Conservation (phyloP, 805 yeast species). For the Sugiyamaella lignohabitans region DNA sequence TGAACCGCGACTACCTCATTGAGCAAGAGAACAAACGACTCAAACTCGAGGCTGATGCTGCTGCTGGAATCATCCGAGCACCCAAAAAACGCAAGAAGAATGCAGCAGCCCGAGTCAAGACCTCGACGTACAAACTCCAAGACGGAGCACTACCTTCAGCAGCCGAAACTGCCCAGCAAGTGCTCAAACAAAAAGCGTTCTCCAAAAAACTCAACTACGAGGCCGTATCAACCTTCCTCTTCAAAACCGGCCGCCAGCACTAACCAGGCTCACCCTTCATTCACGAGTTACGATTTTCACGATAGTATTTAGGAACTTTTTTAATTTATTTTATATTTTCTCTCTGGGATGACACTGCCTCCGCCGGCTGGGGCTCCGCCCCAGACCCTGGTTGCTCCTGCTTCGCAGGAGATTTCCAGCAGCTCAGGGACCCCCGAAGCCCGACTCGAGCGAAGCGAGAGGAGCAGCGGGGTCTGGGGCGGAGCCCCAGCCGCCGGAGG, state of each 20-base stretch:
- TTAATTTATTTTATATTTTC: not conserved
- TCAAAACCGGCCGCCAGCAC: slow-evolving; percentile 7
- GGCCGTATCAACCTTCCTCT: slow-evolving; percentile 49
- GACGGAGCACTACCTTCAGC: slow-evolving; percentile 48
- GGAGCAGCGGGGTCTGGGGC: too few species aligned
- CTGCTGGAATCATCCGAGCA: slow-evolving; percentile 66
- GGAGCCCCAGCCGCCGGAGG: too few species aligned
- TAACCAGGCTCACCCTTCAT: not conserved
- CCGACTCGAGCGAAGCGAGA: too few species aligned
- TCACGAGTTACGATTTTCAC: not conserved
- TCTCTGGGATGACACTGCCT: not conserved
- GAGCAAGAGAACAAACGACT: slow-evolving; percentile 81
- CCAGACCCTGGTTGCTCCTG: not conserved
- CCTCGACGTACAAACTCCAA: slow-evolving; percentile 11
- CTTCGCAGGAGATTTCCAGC: not conserved
- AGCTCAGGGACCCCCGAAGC: too few species aligned
- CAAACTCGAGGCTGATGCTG: slow-evolving; percentile 78
- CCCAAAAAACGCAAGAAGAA: slow-evolving; percentile 32
- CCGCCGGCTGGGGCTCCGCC: not conserved
- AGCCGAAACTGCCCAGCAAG: slow-evolving; percentile 70
- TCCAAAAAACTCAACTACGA: slow-evolving; percentile 88
- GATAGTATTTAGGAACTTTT: too few species aligned
- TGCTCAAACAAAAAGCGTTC: slow-evolving; percentile 68
- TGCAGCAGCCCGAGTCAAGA: slow-evolving; percentile 16
- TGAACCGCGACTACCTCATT: slow-evolving; percentile 76